Evolutionary conservation across 1,284 basidiomycete genomes (phyloP), one percentile per base, ranked within the genome.

Genomic region (Spongiforma sp.): DNA sequence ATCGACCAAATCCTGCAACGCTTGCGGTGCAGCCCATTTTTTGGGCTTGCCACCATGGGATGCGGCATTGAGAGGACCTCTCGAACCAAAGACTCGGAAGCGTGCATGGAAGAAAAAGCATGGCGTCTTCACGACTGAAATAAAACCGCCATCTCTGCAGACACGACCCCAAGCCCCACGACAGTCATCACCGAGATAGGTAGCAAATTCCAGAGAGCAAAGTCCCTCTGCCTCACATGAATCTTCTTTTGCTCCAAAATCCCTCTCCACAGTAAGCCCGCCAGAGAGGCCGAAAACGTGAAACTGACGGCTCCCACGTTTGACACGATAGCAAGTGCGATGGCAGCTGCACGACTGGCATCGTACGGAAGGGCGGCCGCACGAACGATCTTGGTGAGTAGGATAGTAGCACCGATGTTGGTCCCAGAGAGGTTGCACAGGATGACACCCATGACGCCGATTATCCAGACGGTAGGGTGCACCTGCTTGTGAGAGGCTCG

Each of bases 351-450:
- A n/a, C 77, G 75, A 43, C 80, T 64, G 50, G 70, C 62, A 32
- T 66, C 62, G 24, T 62, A 39, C 30, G 68, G 63, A 15, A 77
- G 63, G 3, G 60, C 63, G 28, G 76, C 78, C 26, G 75, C 78
- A 26, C 73, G 66, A 41, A 78, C 71, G 39, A 89, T 83, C 52
- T 89, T 83, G 52, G 89, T 87, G 28, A 98, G 86, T 33, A 99
- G 84, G 73, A 99, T 97, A 1, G 96, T 98, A 4, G 95, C 93
- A 48, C 96, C 97, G 62, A 99, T 98, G 76, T 98, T 98, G 14
- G 96, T 98, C 0, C 96, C 96, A 28, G 93, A 89, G 57, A 96
- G 75, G 74, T 98, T 98, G 79, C 95, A 98, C 19, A 96, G 82
- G 33, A 96, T 73, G 53, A 95, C 90, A 2, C 87, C 86, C 8